These are phyloP conservation scores for Boletus edulis DNA, from an alignment of 768 basidiomycete genomes.

Conservation along the genomic window DNA sequence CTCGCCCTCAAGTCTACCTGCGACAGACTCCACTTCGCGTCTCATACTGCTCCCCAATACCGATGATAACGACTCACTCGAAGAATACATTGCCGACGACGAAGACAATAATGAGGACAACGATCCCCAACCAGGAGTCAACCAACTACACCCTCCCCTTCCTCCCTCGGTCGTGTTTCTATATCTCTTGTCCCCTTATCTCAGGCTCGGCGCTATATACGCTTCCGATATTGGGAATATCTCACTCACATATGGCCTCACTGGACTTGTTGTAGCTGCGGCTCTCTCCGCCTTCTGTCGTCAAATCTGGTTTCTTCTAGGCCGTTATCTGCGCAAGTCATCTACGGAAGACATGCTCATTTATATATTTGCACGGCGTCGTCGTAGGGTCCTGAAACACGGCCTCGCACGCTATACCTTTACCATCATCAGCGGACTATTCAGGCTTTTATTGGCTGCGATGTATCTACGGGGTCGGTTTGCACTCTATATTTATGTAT, in stretches of 20 bases:
- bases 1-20: neutral
- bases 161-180: constrained; percentile 58
- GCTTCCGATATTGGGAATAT: constrained; percentile 44
- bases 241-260: constrained; percentile 49
- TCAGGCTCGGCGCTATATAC: constrained; percentile 69
- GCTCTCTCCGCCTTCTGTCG: constrained; percentile 56
- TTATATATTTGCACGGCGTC: constrained; percentile 55
- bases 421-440: constrained; percentile 41
- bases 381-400: constrained; percentile 49
- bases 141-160: constrained; percentile 43
- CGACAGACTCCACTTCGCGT: constrained; percentile 42
- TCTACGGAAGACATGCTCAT: constrained; percentile 66
- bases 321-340: constrained; percentile 62
- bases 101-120: constrained; percentile 36
- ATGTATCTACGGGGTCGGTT: constrained; percentile 67
- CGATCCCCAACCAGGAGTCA: constrained; percentile 2
- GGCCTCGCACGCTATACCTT: constrained; percentile 42
- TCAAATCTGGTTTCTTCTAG: constrained; percentile 78
- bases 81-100: constrained; percentile 44
- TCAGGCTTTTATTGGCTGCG: constrained; percentile 52
- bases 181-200: constrained; percentile 65
- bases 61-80: constrained; percentile 37
- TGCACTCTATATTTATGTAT: neutral
- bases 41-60: constrained; percentile 63
- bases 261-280: constrained; percentile 52